These are phyloP conservation scores for Dendrostoma leiphaemia DNA, from an alignment of 2,329 filamentous ascomycete species.

Conservation along the genomic window DNA sequence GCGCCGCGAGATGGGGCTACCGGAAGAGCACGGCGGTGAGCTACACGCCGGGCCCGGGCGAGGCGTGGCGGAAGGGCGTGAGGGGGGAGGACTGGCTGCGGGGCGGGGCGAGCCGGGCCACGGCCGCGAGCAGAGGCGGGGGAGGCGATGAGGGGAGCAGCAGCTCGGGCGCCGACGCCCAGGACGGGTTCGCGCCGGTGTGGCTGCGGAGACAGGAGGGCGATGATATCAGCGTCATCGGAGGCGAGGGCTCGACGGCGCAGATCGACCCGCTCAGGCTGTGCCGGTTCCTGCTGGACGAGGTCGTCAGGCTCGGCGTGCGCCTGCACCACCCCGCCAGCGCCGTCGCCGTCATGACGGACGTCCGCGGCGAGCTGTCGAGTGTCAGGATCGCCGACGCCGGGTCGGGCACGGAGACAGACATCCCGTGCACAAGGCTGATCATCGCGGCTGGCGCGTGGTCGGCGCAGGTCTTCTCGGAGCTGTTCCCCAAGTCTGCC, in stretches of 20 bases:
- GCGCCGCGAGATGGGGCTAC: slow-evolving; percentile 51
- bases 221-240: slow-evolving; percentile 59
- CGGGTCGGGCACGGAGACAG: slow-evolving; percentile 40
- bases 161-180: too few relatives aligned
- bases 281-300: slow-evolving; percentile 62
- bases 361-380: slow-evolving; percentile 48
- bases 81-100: slow-evolving; percentile 64
- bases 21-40: slow-evolving; percentile 57
- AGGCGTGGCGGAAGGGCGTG: slow-evolving; percentile 32
- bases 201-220: slow-evolving; percentile 60
- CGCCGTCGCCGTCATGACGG: slow-evolving; percentile 50
- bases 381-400: slow-evolving; percentile 49
- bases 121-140: slow-evolving; percentile 36
- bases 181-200: slow-evolving; percentile 40
- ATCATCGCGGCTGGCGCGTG: slow-evolving; percentile 70
- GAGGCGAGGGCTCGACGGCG: slow-evolving; percentile 57
- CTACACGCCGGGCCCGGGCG: slow-evolving; percentile 30
- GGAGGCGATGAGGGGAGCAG: slow-evolving; percentile 14
- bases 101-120: slow-evolving; percentile 61
- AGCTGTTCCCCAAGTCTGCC: slow-evolving; percentile 59
- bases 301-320: slow-evolving; percentile 60
- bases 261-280: slow-evolving; percentile 68
- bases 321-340: slow-evolving; percentile 63
- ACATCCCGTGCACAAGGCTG: slow-evolving; percentile 62
- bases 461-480: slow-evolving; percentile 63